Percentiles rank a stretch among this genome's conserved stretches.
Evolutionary conservation across 495 filamentous ascomycete genomes (phyloP).

Genomic region (Xylaria scruposa): DNA sequence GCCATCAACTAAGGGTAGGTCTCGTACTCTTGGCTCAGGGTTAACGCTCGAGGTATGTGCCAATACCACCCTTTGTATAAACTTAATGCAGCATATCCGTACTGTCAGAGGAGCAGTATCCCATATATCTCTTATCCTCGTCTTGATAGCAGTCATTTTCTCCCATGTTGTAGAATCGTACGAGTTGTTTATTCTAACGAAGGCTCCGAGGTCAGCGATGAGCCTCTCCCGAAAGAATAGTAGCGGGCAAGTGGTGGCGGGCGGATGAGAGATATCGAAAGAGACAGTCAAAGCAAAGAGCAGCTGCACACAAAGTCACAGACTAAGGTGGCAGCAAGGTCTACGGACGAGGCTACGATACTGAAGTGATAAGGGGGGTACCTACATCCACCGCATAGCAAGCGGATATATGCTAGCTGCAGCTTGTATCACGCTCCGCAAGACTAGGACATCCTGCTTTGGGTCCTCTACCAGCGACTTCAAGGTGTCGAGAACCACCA

Average conservation of each 20-base stretch:
- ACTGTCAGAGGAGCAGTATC: constrained; percentile 78
- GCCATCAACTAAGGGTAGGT: constrained; percentile 23
- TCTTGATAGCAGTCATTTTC: constrained; percentile 86
- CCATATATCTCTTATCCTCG: constrained; percentile 85
- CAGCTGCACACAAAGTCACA: constrained; percentile 27
- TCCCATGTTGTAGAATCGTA: constrained; percentile 84
- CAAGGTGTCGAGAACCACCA: constrained; percentile 75
- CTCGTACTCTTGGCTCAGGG: constrained; percentile 80
- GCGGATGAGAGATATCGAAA: constrained; percentile 9
- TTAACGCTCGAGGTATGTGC: constrained; percentile 86
- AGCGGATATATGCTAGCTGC: constrained; percentile 90
- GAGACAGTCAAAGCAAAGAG: constrained; percentile 16
- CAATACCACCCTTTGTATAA: constrained; percentile 89
- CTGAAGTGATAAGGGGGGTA: constrained; percentile 42
- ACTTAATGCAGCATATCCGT: constrained; percentile 94
- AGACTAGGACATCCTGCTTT: constrained; percentile 74
- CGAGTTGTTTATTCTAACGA: constrained; percentile 77
- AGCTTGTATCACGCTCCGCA: constrained; percentile 84
- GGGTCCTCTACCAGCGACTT: constrained; percentile 73
- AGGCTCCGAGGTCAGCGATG: constrained; percentile 40
- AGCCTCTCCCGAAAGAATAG: constrained; percentile 29
- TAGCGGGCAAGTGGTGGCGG: constrained; percentile 9
- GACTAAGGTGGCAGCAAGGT: constrained; percentile 29
- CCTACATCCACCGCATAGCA: constrained; percentile 91
- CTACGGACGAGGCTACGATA: constrained; percentile 39